Evolutionary conservation across 139 green algal species (phyloP).

Genomic region (Haematococcus lacustris): DNA sequence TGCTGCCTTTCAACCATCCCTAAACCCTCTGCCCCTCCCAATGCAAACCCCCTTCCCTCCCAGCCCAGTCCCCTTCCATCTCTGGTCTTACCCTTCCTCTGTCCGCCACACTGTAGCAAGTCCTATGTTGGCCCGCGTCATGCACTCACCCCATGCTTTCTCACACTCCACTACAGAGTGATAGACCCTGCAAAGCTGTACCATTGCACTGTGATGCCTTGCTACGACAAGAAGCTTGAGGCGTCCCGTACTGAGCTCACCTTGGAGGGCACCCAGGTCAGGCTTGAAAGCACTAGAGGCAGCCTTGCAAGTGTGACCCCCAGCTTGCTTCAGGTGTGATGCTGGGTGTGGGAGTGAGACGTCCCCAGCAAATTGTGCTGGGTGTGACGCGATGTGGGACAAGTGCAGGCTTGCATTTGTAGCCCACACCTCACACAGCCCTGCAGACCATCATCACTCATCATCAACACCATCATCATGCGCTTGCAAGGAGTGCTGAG

Average conservation of each 20-base stretch:
- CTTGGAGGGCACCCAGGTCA: not conserved
- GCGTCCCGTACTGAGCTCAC: slow-evolving; percentile 75
- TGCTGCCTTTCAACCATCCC: not conserved
- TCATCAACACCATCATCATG: too few relatives aligned
- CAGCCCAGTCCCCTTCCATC: not conserved
- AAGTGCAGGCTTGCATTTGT: too few relatives aligned
- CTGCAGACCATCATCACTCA: too few relatives aligned
- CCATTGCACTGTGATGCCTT: slow-evolving; percentile 94
- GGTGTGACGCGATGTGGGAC: too few relatives aligned
- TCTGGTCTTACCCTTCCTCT: not conserved
- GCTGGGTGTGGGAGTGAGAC: too few relatives aligned
- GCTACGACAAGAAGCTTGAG: slow-evolving; percentile 99
- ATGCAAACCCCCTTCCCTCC: not conserved
- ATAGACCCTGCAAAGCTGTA: slow-evolving; percentile 50
- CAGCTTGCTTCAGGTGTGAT: too few relatives aligned
- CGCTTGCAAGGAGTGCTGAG: too few relatives aligned
- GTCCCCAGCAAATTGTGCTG: too few relatives aligned
- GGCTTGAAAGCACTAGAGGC: too few relatives aligned
- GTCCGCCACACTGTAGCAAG: not conserved
- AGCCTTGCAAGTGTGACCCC: too few relatives aligned
- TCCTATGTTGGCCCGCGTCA: not conserved
- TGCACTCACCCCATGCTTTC: not conserved
- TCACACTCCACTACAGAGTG: not conserved
- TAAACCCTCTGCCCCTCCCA: not conserved
- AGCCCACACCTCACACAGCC: too few relatives aligned